Base-by-base conservation (phyloP, 352 stramenopile genomes). In the Phytophthora tentaculata region DNA sequence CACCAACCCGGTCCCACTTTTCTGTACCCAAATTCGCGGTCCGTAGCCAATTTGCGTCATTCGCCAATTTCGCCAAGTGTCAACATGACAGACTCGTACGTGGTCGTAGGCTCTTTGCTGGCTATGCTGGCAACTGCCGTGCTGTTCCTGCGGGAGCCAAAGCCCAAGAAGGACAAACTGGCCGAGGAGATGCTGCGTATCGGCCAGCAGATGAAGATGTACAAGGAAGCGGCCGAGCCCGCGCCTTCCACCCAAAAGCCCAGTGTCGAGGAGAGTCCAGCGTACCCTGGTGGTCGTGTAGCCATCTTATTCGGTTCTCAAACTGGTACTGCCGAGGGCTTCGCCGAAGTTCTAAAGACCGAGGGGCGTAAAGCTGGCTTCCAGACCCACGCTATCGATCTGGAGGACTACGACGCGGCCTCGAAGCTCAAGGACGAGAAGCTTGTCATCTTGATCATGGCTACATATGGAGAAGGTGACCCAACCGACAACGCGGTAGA, bases 391-490 rank as follows among this genome's bases (percentile, higher is more conserved):
- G 82, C 96, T 3, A 71, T 98, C 10, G 97, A 99, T 74, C 84
- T 99, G 37, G 97, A 99, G 73, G 93, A 99, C 68, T 97, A 98
- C 57, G 76, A 98, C 24, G 86, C 90, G 13, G 82, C 94, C 1
- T 54, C 69, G 26, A 68, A 76, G 44, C 74, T 89, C 58, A 20
- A 59, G 10, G 35, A 74, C 20, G 76, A 91, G 53, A 69, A 72
- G 56, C 76, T 91, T 32, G 93, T 96, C 17, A 83, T 99, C 50
- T 98, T 99, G 23, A 74, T 99, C 23, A 92, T 99, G 74, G 92
- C 98, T 14, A 99, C 98, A 6, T 99, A 99, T 69, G 97, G 97
- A 41, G 97, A 99, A 74, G 98, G 98, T 28, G 97, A 99, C 65
- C 93, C 97, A 29, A 99, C 97, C 2, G 97, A 99, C 80, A 99